These are phyloP conservation scores for Chlorella sp. DNA, from an alignment of 139 green algal species.

Conservation along the genomic window DNA sequence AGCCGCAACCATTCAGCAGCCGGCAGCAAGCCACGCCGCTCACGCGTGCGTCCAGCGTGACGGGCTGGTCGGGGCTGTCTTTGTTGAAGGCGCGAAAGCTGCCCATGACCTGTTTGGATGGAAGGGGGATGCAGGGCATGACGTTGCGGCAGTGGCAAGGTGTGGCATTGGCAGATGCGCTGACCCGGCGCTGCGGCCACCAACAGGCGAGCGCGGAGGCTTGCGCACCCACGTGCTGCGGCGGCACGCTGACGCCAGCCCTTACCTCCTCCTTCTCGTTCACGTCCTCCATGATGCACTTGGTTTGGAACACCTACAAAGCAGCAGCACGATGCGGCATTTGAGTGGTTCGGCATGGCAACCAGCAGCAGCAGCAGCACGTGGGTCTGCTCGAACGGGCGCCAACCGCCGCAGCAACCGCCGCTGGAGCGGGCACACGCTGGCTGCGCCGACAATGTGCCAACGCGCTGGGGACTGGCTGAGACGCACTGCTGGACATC, in stretches of 20 bases:
- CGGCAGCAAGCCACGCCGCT: neutral
- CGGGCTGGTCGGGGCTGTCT: neutral
- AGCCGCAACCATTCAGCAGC: neutral
- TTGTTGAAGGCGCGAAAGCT: constrained; percentile 29
- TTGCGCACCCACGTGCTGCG: too few species aligned
- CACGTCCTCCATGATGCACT: constrained; percentile 60
- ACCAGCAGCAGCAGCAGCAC: constrained; percentile 1
- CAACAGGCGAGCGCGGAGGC: too few species aligned
- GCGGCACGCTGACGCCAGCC: too few species aligned
- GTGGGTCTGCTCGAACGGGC: neutral
- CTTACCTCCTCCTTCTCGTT: constrained; percentile 20
- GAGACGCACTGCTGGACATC: too few species aligned
- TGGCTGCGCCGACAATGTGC: too few species aligned
- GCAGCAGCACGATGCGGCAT: neutral
- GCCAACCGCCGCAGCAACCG: neutral
- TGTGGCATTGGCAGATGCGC: too few species aligned
- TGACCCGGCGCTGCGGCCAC: too few species aligned
- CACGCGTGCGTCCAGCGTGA: constrained; percentile 30
- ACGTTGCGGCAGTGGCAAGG: too few species aligned
- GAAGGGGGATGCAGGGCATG: too few species aligned
- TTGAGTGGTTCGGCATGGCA: too few species aligned
- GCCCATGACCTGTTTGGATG: neutral
- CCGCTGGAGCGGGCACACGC: too few species aligned
- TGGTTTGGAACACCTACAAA: constrained; percentile 44
- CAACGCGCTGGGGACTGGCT: too few species aligned